Base-by-base conservation (phyloP, 306 rosid genomes). In the Glycine soja region DNA sequence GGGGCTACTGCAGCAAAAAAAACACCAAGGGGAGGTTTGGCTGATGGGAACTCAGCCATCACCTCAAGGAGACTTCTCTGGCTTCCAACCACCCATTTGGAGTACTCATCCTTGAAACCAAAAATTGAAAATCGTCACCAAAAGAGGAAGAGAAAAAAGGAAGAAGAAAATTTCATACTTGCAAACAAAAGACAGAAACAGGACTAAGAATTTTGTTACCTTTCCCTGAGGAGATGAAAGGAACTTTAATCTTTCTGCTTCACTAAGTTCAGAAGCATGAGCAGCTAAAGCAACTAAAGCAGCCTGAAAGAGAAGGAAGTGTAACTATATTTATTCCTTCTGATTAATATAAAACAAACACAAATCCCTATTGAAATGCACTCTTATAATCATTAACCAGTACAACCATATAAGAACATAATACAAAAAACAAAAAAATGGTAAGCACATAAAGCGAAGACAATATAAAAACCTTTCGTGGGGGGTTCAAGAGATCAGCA, bases 1-100 rank as follows among this genome's bases (percentile, higher is more conserved):
- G 99, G 97, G 64, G 97, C 88, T 66, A 92, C 74, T 38, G 97
- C 96, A 70, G 99, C 98, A 74, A 96, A 96, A 85, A 96, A 93
- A n/a, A 96, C 99, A 74, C 98, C 99, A 6, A 96, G 91, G 19
- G 97, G 92, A 7, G 99, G 97, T 83, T 89, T 93, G 34, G 93
- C 94, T 43, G 99, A 93, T 51, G 97, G 97, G 82, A 96, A 96
- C 64, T 90, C 99, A 16, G 93, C 93, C 99, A 96, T 89, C 16
- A 92, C 92, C 89, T 96, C 99, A 24, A 96, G 85, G 62, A 96
- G 93, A 83, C 94, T 96, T 87, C 98, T 90, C 80, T 93, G 99
- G 87, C 97, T 90, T 70, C 89, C 94, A 86, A 85, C 87, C 58
- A 96, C 84, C 98, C 99, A 92, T 84, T 96, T 91, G 68, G 97